Evolutionary conservation across 2,329 filamentous ascomycete genomes (phyloP), one percentile per base, ranked within the genome.

Genomic region (Neofusicoccum sp.): DNA sequence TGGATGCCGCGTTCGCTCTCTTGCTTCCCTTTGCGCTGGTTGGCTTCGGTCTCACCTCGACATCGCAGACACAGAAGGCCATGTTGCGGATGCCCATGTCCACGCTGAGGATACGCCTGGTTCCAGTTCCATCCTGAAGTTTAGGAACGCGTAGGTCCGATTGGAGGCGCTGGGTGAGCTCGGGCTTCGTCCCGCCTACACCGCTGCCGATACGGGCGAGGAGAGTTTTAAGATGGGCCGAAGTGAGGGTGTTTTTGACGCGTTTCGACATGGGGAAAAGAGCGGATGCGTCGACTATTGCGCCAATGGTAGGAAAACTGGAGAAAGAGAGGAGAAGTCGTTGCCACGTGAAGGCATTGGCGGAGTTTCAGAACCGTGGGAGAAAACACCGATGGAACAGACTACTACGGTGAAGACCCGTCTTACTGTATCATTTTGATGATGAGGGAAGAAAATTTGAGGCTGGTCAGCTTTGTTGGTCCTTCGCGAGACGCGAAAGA

Each of bases 1-100:
- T 6, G 6, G 7, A 16, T 8, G 16, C 16, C 7, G 8, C n/a
- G 6, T 24, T 61, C 33, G 47, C 11, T n/a, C 28, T 31, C 11
- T 3, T n/a, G 28, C 45, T 34, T 49, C 16, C 24, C n/a, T 6
- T 49, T 49, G 4, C 12, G 14, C 11, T 49, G 47, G 9, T 34
- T 12, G 9, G 20, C 11, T n/a, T 16, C 12, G 11, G 1, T 8
- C 30, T 4, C 12, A 58, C 43, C 2, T 51, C 30, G 1, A 82
- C 69, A 16, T 75, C 68, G 33, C 90, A 73, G 63, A 90, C 80
- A 65, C 89, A 89, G 70, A 86, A 91, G 1, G 90, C 90, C 3
- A 96, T 78, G 71, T 96, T 96, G 44, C 85, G 86, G 65, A 96
- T 89, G 3, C 91, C 91, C 85, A 95, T 89, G 72, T 96, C 91